A percentile compares a stretch with the other conserved stretches of the same genome.
Evolutionary conservation across 352 stramenopile genomes (phyloP).

Genomic region (Phytopythium sindhum): DNA sequence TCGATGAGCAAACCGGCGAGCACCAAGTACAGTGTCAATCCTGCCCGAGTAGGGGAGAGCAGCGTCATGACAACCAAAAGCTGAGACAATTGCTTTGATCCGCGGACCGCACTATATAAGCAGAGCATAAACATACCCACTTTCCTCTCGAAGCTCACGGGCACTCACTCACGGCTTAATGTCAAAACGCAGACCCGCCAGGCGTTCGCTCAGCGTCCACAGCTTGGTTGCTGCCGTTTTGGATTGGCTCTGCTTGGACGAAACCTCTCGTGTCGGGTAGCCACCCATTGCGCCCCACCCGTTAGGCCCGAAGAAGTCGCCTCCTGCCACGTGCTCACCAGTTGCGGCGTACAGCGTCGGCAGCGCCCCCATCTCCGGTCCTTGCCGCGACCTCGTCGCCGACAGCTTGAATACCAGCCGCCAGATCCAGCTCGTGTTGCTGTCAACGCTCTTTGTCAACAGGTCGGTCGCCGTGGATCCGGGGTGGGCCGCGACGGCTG

Average conservation of each 20-base stretch:
- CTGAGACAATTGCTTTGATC: too few relatives aligned
- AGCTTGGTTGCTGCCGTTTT: conserved; percentile 26
- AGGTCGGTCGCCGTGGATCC: conserved; percentile 39
- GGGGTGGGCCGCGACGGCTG: conserved; percentile 28
- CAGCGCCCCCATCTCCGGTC: conserved; percentile 34
- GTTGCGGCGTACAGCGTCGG: conserved; percentile 43
- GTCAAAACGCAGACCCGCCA: conserved; percentile 31
- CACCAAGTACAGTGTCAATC: not conserved
- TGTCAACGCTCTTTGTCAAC: conserved; percentile 12
- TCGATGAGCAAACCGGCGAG: not conserved
- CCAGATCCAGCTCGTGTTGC: conserved; percentile 25
- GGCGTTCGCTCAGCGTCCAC: conserved; percentile 41
- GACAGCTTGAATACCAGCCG: conserved; percentile 21
- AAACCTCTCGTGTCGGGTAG: conserved; percentile 25
- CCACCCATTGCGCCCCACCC: conserved; percentile 36
- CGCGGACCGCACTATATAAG: too few relatives aligned
- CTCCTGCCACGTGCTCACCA: conserved; percentile 13
- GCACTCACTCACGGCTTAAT: not conserved
- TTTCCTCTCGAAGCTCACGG: not conserved
- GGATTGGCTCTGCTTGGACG: conserved; percentile 26
- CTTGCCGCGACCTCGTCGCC: conserved; percentile 18
- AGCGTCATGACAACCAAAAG: too few relatives aligned
- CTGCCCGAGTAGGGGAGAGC: not conserved
- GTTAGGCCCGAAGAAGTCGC: conserved; percentile 24
- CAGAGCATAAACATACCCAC: too few relatives aligned